Conservation (phyloP, 2,329 filamentous ascomycete genomes). For the Monilinia laxa region DNA sequence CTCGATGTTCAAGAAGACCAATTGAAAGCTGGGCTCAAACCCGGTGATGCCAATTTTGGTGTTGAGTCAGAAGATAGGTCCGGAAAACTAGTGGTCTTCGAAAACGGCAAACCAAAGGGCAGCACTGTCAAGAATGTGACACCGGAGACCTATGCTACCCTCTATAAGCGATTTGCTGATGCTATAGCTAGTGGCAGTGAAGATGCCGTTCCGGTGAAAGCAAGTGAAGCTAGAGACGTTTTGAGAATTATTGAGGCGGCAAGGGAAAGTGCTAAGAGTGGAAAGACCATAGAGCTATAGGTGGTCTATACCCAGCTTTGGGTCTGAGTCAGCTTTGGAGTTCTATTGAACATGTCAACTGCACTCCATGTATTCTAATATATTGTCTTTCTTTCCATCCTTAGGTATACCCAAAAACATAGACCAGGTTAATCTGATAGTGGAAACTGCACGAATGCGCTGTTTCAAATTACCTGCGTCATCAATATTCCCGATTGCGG, state of each 20-base stretch:
- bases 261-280: conserved; percentile 51
- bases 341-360: neutral
- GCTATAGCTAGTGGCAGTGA: conserved; percentile 50
- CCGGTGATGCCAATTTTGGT: conserved; percentile 63
- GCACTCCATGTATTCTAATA: neutral
- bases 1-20: conserved; percentile 77
- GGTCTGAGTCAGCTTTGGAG: neutral
- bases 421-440: neutral
- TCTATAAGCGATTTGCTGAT: conserved; percentile 58
- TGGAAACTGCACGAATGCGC: neutral
- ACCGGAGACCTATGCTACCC: conserved; percentile 66
- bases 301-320: too few species aligned
- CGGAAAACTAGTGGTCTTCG: conserved; percentile 58
- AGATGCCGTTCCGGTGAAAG: conserved; percentile 53
- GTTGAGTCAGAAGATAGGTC: conserved; percentile 58
- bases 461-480: neutral
- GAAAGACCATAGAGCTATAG: conserved; percentile 38
- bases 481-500: neutral
- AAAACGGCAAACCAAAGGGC: conserved; percentile 48
- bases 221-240: conserved; percentile 52
- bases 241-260: conserved; percentile 57
- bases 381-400: neutral
- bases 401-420: neutral
- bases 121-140: conserved; percentile 57
- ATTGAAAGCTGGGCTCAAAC: conserved; percentile 61